A percentile compares a stretch with the other conserved stretches of the same genome.
Evolutionary conservation across 805 yeast species (phyloP).

Genomic region (Pichia paraexigua): DNA sequence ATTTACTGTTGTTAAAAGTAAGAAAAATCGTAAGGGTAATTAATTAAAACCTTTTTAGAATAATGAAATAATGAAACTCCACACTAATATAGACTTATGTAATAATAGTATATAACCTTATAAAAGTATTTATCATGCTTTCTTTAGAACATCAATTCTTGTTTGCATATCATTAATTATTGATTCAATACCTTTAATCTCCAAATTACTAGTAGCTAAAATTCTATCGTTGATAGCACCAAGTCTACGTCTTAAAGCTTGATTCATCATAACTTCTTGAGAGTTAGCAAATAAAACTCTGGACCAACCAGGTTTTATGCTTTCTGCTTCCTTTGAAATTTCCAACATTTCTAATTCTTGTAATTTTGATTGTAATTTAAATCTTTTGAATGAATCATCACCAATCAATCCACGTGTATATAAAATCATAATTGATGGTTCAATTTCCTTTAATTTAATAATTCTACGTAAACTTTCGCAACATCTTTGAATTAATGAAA

Average conservation of each 20-base stretch:
- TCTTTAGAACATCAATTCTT: slow-evolving; percentile 9
- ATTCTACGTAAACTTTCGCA: slow-evolving; percentile 83
- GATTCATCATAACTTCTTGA: slow-evolving; percentile 87
- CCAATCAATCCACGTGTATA: slow-evolving; percentile 89
- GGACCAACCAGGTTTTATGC: slow-evolving; percentile 66
- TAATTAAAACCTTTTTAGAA: background rate
- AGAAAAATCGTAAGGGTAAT: slow-evolving; percentile 34
- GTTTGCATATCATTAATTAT: slow-evolving; percentile 13
- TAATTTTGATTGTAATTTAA: slow-evolving; percentile 64
- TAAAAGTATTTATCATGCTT: background rate
- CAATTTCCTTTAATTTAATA: slow-evolving; percentile 71
- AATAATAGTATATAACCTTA: background rate
- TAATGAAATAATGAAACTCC: background rate
- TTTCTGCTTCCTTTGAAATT: slow-evolving; percentile 66
- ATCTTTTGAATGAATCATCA: slow-evolving; percentile 79
- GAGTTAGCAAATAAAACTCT: slow-evolving; percentile 60
- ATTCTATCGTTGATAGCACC: slow-evolving; percentile 39
- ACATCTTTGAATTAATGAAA: slow-evolving; percentile 51
- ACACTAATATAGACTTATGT: background rate
- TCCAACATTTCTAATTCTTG: slow-evolving; percentile 78
- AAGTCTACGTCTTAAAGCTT: slow-evolving; percentile 76
- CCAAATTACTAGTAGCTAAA: slow-evolving; percentile 23
- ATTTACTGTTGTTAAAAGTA: slow-evolving; percentile 48
- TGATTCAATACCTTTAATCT: slow-evolving; percentile 23
- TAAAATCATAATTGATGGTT: slow-evolving; percentile 57